phyloP scores from a whole-genome alignment of 2,329 filamentous ascomycete species.

The Alternaria sp. region DNA sequence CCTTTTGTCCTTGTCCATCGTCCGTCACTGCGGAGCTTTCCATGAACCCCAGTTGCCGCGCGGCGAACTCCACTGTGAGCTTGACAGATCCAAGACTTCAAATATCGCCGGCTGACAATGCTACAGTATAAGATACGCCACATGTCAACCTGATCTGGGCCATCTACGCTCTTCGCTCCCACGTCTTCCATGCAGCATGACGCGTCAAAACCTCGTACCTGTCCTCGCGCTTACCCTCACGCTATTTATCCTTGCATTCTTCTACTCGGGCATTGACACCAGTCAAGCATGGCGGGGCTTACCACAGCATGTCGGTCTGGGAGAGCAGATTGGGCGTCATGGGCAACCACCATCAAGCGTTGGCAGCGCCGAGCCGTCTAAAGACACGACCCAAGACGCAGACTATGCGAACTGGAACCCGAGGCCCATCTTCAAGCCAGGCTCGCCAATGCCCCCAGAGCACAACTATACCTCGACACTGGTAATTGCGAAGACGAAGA shows the following conservation, averaged over 20 bases:
- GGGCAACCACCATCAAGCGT: constrained; percentile 20
- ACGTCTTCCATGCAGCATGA: constrained; percentile 31
- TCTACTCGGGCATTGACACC: constrained; percentile 48
- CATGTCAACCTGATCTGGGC: not conserved
- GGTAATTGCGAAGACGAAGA: constrained; percentile 62
- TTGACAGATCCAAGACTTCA: constrained; percentile 9
- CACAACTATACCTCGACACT: constrained; percentile 63
- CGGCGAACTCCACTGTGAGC: constrained; percentile 26
- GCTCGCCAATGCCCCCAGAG: constrained; percentile 52
- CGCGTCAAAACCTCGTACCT: constrained; percentile 41
- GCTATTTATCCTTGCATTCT: constrained; percentile 51
- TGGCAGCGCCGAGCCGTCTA: constrained; percentile 13
- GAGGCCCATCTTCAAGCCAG: constrained; percentile 44
- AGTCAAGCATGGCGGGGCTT: constrained; percentile 50
- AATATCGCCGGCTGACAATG: constrained; percentile 11
- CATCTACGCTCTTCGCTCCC: constrained; percentile 3
- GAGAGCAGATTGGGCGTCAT: constrained; percentile 44
- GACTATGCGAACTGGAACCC: constrained; percentile 52
- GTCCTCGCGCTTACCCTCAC: constrained; percentile 42
- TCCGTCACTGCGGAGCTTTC: constrained; percentile 12
- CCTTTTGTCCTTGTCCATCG: not conserved
- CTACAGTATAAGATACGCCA: constrained; percentile 6
- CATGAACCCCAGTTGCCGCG: constrained; percentile 21
- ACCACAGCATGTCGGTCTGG: constrained; percentile 54
- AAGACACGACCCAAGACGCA: constrained; percentile 32